Base-by-base conservation (phyloP, 2,329 filamentous ascomycete species). In the Chrysoporthe deuterocubensis region DNA sequence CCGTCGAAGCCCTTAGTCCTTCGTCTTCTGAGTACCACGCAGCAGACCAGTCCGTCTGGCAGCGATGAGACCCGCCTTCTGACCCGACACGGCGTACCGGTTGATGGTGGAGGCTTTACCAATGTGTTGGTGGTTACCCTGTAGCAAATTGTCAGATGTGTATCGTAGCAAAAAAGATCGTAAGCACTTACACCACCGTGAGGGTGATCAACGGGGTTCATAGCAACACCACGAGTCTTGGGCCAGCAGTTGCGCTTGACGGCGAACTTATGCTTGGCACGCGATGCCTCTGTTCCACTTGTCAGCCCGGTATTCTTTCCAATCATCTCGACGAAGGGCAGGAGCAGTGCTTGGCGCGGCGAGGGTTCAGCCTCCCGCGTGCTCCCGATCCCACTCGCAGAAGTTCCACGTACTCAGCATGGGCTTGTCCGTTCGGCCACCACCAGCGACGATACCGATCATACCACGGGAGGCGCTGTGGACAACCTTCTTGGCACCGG, bases 181-280 rank as follows among this genome's bases (percentile, higher is more conserved):
- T 63, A 62, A 62, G 67, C 77, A 88, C 85, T 78, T 87, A 87
- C 87, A 93, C 91, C 92, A 92, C 92, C 92, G 91, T 96, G 92
- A 84, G 92, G 92, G 90, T 99, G 96, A 87, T 99, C 96, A 80
- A 99, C 96, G 79, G 96, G 96, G 89, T 99, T 99, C 96, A 99
- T 99, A 85, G 96, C 96, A 91, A 99, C 96, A 97, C 96, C 96
- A 96, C 96, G 95, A 89, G 96, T 99, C 93, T 97, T 97, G 86
- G 96, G 96, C 96, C 96, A 99, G 82, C 90, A 95, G 93, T 99
- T 98, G 83, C 96, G 94, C 94, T 99, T 99, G 87, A 97, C 96
- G 78, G 94, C 94, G 87, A 97, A 99, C 92, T 99, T 99, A 84
- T 98, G 95, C 93, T 98, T 99, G 81, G 96, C 96, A 82, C 96